Evolutionary conservation across 352 stramenopile genomes (phyloP).

Genomic region (Thraustochytrium striatum): DNA sequence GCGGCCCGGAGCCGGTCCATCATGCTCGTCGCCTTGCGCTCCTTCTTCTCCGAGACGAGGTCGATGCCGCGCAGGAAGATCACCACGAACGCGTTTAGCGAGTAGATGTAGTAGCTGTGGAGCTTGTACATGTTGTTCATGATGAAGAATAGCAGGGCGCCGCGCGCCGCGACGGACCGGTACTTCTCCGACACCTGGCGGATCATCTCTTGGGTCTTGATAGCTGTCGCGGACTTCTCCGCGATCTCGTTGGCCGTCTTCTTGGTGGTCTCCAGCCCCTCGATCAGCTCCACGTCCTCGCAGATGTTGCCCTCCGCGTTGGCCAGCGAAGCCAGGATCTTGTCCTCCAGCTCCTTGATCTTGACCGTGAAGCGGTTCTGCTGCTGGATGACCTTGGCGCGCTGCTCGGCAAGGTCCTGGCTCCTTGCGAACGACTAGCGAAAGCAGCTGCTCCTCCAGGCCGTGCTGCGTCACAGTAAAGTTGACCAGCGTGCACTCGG

Average conservation of each 20-base stretch:
- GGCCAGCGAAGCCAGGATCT: conserved; percentile 82
- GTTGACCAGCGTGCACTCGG: conserved; percentile 87
- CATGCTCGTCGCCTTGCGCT: conserved; percentile 58
- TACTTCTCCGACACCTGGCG: conserved; percentile 87
- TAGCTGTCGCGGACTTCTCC: conserved; percentile 82
- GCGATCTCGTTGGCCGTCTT: conserved; percentile 83
- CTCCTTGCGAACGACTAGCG: conserved; percentile 82
- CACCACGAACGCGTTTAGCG: conserved; percentile 87
- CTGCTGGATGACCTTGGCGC: conserved; percentile 83
- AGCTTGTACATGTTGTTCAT: conserved; percentile 95
- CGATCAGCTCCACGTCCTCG: conserved; percentile 92
- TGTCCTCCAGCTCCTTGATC: conserved; percentile 85
- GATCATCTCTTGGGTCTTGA: conserved; percentile 65
- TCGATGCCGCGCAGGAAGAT: conserved; percentile 92
- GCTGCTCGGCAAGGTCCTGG: conserved; percentile 82
- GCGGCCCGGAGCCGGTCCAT: conserved; percentile 62
- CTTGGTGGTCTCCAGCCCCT: conserved; percentile 86
- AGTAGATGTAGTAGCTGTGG: conserved; percentile 95
- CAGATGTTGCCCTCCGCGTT: conserved; percentile 91
- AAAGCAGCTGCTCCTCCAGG: conserved; percentile 78
- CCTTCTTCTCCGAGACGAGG: conserved; percentile 65
- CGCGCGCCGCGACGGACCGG: conserved; percentile 85
- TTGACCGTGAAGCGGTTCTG: conserved; percentile 79
- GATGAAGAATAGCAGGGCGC: conserved; percentile 89
- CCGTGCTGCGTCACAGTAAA: conserved; percentile 89